A percentile compares a stretch with the other conserved stretches of the same genome.
phyloP scores from a whole-genome alignment of 768 basidiomycete species.

The Russula sp. region DNA sequence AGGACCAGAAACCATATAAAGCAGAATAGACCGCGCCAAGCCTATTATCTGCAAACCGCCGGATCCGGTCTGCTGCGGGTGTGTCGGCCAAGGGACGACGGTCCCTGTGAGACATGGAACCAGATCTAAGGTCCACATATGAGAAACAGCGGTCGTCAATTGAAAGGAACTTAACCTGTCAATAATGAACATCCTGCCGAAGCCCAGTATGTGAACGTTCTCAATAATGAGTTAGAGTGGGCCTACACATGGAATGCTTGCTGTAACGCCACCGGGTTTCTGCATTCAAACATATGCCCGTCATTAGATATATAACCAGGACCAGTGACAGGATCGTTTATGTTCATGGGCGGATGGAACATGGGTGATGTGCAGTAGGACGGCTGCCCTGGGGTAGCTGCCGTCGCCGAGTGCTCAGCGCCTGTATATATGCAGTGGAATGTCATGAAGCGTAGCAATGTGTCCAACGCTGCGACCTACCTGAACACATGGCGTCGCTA shows the following conservation, averaged over 20 bases:
- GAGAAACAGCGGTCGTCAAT: background rate
- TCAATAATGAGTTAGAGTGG: background rate
- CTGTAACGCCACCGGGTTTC: conserved; percentile 46
- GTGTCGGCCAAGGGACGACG: conserved; percentile 40
- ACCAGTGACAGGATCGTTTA: conserved; percentile 28
- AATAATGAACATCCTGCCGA: conserved; percentile 45
- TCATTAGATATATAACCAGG: conserved; percentile 50
- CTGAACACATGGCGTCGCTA: conserved; percentile 49
- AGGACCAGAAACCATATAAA: conserved; percentile 49
- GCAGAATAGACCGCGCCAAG: conserved; percentile 57
- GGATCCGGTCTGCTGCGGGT: conserved; percentile 38
- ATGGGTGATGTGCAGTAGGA: conserved; percentile 51
- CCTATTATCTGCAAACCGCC: conserved; percentile 38
- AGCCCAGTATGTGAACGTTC: background rate
- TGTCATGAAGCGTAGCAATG: background rate
- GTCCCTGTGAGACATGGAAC: conserved; percentile 44
- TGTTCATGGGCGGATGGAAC: conserved; percentile 40
- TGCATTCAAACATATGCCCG: conserved; percentile 50
- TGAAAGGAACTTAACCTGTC: conserved; percentile 34
- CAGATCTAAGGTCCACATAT: conserved; percentile 35
- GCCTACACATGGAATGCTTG: conserved; percentile 59
- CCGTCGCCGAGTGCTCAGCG: conserved; percentile 42
- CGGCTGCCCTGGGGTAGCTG: conserved; percentile 37
- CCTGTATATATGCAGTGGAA: conserved; percentile 31
- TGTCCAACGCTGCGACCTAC: conserved; percentile 27